These are phyloP conservation scores for Solanum bulbocastanum DNA, from an alignment of 257 asterid genomes.

Conservation along the genomic window DNA sequence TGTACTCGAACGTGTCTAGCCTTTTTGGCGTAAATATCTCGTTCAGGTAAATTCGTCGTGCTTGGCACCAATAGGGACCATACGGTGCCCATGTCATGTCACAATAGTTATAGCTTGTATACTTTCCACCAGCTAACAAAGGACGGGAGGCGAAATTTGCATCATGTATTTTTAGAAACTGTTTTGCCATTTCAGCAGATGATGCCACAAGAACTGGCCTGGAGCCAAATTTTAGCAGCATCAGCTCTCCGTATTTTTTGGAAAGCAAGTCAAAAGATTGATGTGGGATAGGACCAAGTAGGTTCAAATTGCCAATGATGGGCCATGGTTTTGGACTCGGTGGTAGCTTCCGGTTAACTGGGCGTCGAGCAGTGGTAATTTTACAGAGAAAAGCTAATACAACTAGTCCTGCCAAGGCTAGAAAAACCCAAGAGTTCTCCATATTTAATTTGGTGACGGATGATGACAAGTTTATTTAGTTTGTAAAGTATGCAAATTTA, in stretches of 20 bases:
- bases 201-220: constrained; percentile 27
- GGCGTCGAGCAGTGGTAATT: not conserved
- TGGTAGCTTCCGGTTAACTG: not conserved
- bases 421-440: constrained; percentile 7
- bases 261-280: constrained; percentile 17
- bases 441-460: not conserved
- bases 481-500: not conserved
- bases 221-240: constrained; percentile 30
- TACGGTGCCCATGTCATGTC: constrained; percentile 24
- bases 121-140: constrained; percentile 21
- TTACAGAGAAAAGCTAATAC: constrained; percentile 5
- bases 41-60: constrained; percentile 11
- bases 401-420: not conserved
- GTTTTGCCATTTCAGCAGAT: constrained; percentile 37
- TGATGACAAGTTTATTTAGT: not conserved
- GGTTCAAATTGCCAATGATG: constrained; percentile 28
- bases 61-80: constrained; percentile 30
- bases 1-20: constrained; percentile 11
- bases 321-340: constrained; percentile 43
- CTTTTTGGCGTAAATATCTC: constrained; percentile 11
- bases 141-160: constrained; percentile 26
- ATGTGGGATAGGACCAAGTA: constrained; percentile 26
- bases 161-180: constrained; percentile 23
- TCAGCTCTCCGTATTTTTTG: constrained; percentile 27
- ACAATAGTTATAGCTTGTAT: constrained; percentile 11